These are phyloP conservation scores for Chlorella ohadii DNA, from an alignment of 139 green algal species.

Conservation along the genomic window DNA sequence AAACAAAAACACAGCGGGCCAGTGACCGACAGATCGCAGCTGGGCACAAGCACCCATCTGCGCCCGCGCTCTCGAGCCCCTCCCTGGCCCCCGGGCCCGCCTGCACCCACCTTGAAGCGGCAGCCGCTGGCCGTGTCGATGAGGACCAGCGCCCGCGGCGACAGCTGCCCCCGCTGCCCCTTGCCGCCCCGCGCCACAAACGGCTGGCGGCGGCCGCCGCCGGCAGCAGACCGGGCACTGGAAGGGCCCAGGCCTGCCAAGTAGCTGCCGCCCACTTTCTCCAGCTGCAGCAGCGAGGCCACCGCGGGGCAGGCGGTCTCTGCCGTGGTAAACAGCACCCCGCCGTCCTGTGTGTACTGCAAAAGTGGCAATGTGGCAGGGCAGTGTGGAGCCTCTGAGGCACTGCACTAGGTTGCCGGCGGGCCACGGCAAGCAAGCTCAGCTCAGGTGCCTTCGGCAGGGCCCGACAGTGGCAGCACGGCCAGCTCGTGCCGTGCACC, in stretches of 20 bases:
- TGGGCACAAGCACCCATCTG: no score
- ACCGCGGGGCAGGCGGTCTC: conserved; percentile 23
- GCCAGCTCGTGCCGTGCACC: no score
- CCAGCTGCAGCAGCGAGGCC: conserved; percentile 19
- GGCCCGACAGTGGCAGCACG: no score
- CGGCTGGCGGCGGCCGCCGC: neutral
- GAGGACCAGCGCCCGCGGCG: conserved; percentile 30
- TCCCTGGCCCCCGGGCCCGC: no score
- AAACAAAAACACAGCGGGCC: no score
- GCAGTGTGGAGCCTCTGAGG: no score
- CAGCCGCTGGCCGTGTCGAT: conserved; percentile 32
- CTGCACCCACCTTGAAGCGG: conserved; percentile 36
- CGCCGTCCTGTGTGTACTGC: conserved; percentile 28
- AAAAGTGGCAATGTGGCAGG: no score
- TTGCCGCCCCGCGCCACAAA: neutral
- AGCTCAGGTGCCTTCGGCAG: no score
- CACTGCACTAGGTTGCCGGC: no score
- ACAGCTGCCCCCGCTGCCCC: neutral
- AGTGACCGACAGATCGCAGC: no score
- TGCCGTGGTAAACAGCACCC: conserved; percentile 22
- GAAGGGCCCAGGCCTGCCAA: conserved; percentile 19
- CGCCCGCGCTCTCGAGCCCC: no score
- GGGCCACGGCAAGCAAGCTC: no score
- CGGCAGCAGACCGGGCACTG: neutral
- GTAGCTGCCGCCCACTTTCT: conserved; percentile 36